These are phyloP conservation scores for Rhazya stricta DNA, from an alignment of 257 asterid species.

Conservation along the genomic window DNA sequence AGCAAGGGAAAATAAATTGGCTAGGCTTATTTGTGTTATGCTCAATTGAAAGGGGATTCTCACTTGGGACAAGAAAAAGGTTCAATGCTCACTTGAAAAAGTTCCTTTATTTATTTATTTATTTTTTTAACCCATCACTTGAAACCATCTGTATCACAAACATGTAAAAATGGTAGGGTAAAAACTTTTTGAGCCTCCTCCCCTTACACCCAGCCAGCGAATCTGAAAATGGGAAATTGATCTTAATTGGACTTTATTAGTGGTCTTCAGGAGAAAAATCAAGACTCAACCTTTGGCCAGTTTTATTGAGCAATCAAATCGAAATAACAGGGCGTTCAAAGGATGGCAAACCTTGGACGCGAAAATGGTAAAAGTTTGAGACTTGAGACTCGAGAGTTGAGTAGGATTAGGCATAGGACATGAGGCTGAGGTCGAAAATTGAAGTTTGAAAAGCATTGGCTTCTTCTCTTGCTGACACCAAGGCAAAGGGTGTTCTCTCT, in stretches of 20 bases:
- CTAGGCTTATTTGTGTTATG: too few species aligned
- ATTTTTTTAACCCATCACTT: too few species aligned
- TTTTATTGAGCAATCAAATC: neutral
- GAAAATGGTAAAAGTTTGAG: neutral
- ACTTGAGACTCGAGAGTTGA: neutral
- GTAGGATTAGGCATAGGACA: neutral
- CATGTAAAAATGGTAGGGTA: neutral
- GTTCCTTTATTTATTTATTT: too few species aligned
- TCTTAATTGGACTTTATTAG: too few species aligned
- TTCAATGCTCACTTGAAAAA: too few species aligned
- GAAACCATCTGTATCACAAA: too few species aligned
- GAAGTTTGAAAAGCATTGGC: neutral
- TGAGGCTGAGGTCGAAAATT: conserved; percentile 5
- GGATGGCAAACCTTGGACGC: neutral
- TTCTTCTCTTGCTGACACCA: neutral
- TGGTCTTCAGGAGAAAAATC: too few species aligned
- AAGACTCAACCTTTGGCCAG: too few species aligned
- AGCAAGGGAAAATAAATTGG: neutral
- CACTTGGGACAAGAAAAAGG: too few species aligned
- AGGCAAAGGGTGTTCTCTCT: neutral
- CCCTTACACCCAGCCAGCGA: too few species aligned
- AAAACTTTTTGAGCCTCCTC: too few species aligned
- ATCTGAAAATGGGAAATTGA: too few species aligned
- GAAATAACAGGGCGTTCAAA: neutral
- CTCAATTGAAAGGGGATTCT: neutral